phyloP scores from a whole-genome alignment of 768 basidiomycete genomes.

The Lactarius quietus region DNA sequence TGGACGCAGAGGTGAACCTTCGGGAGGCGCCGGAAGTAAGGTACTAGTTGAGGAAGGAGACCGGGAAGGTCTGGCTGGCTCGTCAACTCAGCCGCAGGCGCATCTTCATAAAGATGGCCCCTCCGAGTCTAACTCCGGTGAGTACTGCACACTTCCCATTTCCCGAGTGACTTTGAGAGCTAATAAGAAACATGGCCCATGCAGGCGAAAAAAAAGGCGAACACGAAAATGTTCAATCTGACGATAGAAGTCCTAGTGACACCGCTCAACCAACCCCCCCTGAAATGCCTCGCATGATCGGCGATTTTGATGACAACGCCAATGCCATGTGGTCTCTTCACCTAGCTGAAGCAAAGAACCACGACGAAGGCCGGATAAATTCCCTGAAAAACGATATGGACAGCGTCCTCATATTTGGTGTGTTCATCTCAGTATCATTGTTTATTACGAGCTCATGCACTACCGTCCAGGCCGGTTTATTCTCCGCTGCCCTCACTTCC shows the following conservation, averaged over 20 bases:
- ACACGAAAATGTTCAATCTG: neutral
- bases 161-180: neutral
- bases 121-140: neutral
- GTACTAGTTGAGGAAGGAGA: neutral
- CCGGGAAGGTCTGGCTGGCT: neutral
- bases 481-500: constrained; percentile 4
- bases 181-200: neutral
- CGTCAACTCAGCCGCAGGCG: neutral
- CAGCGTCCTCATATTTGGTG: neutral
- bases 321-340: constrained; percentile 3
- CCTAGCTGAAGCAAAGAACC: neutral
- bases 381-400: neutral
- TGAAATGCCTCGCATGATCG: neutral
- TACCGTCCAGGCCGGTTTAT: constrained; percentile 11
- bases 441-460: neutral
- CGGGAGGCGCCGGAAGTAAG: neutral
- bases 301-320: neutral
- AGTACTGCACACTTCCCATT: neutral
- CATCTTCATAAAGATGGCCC: neutral
- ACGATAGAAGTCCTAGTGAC: neutral
- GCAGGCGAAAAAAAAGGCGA: too few relatives aligned
- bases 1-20: neutral
- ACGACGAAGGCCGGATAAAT: neutral
- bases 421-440: too few relatives aligned
- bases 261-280: neutral